These are phyloP conservation scores for Erysimum pusillum DNA, from an alignment of 441 rosid genomes.

Conservation along the genomic window DNA sequence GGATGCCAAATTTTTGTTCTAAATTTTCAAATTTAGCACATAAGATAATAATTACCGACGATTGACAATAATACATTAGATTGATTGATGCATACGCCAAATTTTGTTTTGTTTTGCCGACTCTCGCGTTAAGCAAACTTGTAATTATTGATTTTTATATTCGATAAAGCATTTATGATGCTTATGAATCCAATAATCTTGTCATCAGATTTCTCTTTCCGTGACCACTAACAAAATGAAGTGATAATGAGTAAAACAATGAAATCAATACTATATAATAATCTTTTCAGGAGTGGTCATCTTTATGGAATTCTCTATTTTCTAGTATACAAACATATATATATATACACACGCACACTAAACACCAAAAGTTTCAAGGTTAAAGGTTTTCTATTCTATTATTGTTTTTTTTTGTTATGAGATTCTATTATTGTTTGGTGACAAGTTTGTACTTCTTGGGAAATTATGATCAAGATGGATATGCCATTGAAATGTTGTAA, in stretches of 20 bases:
- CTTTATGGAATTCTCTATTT: slow-evolving; percentile 23
- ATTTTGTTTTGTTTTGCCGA: slow-evolving; percentile 28
- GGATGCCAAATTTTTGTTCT: slow-evolving; percentile 9
- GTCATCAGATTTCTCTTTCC: slow-evolving; percentile 35
- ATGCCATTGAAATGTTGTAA: neutral
- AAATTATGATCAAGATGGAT: neutral
- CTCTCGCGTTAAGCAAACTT: slow-evolving; percentile 27
- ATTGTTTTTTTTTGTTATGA: neutral
- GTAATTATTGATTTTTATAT: slow-evolving; percentile 19
- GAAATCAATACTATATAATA: slow-evolving; percentile 10
- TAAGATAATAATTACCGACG: neutral
- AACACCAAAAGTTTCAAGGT: slow-evolving; percentile 6
- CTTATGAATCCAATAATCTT: slow-evolving; percentile 33
- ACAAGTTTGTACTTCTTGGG: neutral
- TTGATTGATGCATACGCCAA: slow-evolving; percentile 35
- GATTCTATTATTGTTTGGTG: neutral
- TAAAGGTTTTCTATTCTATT: neutral
- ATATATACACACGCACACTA: slow-evolving; percentile 21
- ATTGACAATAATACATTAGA: slow-evolving; percentile 33
- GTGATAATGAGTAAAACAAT: slow-evolving; percentile 19
- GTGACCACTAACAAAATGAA: slow-evolving; percentile 29
- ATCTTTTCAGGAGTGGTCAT: slow-evolving; percentile 10
- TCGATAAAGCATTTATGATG: slow-evolving; percentile 19
- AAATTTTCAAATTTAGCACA: neutral
- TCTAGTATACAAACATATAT: neutral